Evolutionary conservation across 2,329 filamentous ascomycete genomes (phyloP).

Genomic region (Penicillium brasilianum): DNA sequence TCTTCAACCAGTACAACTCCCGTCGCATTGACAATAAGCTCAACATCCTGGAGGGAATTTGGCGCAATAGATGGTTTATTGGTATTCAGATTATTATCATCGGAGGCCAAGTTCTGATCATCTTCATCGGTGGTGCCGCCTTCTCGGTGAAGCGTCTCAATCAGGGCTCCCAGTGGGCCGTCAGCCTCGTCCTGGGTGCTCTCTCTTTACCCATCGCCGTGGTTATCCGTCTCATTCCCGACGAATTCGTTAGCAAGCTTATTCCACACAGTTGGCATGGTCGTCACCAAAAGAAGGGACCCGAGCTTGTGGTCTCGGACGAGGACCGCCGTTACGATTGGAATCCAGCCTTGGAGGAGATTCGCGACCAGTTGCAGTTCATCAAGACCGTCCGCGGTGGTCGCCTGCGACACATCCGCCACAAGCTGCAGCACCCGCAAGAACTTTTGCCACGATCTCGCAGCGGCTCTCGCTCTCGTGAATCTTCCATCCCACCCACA

Average conservation of each 20-base stretch:
- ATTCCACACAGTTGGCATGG: conserved; percentile 46
- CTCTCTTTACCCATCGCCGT: conserved; percentile 70
- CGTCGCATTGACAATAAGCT: conserved; percentile 52
- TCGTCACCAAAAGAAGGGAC: conserved; percentile 38
- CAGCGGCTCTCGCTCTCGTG: conserved; percentile 47
- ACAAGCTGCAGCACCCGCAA: conserved; percentile 64
- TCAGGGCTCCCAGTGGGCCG: conserved; percentile 70
- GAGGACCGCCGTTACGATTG: conserved; percentile 57
- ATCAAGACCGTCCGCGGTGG: conserved; percentile 68
- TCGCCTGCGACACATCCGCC: conserved; percentile 63
- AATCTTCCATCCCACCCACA: conserved; percentile 58
- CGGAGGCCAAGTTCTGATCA: conserved; percentile 72
- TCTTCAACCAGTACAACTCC: conserved; percentile 58
- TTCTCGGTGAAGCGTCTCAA: conserved; percentile 66
- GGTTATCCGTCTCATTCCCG: conserved; percentile 64
- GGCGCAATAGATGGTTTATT: conserved; percentile 56
- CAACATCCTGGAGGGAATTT: conserved; percentile 52
- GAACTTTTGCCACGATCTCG: conserved; percentile 51
- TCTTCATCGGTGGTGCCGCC: conserved; percentile 71
- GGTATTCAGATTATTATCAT: conserved; percentile 69
- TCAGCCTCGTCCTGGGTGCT: conserved; percentile 70
- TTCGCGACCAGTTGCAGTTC: conserved; percentile 67
- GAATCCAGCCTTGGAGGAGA: conserved; percentile 67
- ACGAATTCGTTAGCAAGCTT: conserved; percentile 56
- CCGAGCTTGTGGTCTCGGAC: conserved; percentile 52